Evolutionary conservation across 192 early-diverging fungal species (phyloP), one percentile per base, ranked within the genome.

Genomic region (Coemansia sp.): DNA sequence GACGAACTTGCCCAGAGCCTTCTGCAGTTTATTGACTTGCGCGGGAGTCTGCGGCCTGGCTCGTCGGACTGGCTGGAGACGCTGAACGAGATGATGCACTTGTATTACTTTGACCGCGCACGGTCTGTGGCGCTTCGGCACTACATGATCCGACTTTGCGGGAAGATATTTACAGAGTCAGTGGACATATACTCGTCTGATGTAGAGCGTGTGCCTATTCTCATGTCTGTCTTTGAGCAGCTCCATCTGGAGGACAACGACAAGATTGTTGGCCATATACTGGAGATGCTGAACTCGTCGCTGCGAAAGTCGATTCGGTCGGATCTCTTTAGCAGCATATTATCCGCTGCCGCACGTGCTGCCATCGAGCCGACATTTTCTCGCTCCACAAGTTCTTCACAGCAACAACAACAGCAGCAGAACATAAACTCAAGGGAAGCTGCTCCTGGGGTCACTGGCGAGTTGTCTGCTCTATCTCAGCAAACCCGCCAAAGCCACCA

Each of bases 21-120:
- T 62, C 68, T 83, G 41, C 57, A 52, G 15, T 64, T 79, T 37
- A 58, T 76, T 19, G 70, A 83, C n/a, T 22, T 11, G 3, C 67
- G 69, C 3, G 81, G 77, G 11, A 62, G 57, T 41, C 42, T 83
- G 67, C 67, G 71, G 0, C 66, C 77, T 5, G 73, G 69, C 39
- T 72, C 68, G 43, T 41, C 71, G 11, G 39, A 48, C 56, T 79
- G 70, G 60, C 40, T 69, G 0, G 62, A 55, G 19, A 56, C 42
- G 11, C 62, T 79, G 52, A 73, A 79, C 46, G 73, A 68, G 77
- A 43, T 79, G 48, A 79, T 76, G 73, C 72, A 79, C 21, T 19
- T 78, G 46, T 83, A 73, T 68, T 83, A 83, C 60, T 79, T 79
- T 73, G 81, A 83, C 47, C 73, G 74, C 16, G 68, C 69, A 36